Evolutionary conservation across 2,329 filamentous ascomycete species (phyloP).

Genomic region (Aureobasidium sp.): DNA sequence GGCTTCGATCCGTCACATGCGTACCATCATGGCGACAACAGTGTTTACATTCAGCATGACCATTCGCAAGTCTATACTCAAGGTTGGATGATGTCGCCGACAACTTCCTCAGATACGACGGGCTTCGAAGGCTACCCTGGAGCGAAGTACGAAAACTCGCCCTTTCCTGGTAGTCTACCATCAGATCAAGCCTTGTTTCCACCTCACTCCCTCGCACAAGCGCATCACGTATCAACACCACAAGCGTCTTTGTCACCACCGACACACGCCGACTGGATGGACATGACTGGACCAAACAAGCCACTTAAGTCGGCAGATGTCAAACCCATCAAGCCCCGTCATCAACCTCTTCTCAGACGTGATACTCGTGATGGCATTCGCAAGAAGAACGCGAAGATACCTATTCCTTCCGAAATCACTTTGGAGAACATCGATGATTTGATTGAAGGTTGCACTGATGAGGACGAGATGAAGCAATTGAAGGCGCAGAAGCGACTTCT

Average conservation of each 20-base stretch:
- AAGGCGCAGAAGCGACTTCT: conserved; percentile 96
- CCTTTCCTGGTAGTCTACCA: conserved; percentile 29
- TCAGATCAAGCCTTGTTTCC: conserved; percentile 32
- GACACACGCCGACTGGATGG: conserved; percentile 52
- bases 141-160: conserved; percentile 38
- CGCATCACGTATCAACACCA: conserved; percentile 44
- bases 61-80: conserved; percentile 6
- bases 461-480: conserved; percentile 92
- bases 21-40: conserved; percentile 1
- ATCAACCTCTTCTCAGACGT: conserved; percentile 57
- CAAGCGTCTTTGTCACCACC: conserved; percentile 53
- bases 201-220: conserved; percentile 36
- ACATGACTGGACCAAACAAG: conserved; percentile 41
- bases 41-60: conserved; percentile 2
- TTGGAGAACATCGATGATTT: conserved; percentile 90
- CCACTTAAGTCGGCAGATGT: conserved; percentile 27
- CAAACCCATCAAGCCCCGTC: conserved; percentile 38
- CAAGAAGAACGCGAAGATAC: conserved; percentile 98
- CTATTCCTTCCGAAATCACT: conserved; percentile 89
- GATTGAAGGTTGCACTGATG: conserved; percentile 79
- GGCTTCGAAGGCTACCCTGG: conserved; percentile 60
- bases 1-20: conserved; percentile 10
- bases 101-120: conserved; percentile 66
- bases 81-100: conserved; percentile 28
- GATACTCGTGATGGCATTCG: conserved; percentile 66